A percentile compares a stretch with the other conserved stretches of the same genome.
Evolutionary conservation across 768 basidiomycete genomes (phyloP).

Genomic region (Lentinula guzmanii): DNA sequence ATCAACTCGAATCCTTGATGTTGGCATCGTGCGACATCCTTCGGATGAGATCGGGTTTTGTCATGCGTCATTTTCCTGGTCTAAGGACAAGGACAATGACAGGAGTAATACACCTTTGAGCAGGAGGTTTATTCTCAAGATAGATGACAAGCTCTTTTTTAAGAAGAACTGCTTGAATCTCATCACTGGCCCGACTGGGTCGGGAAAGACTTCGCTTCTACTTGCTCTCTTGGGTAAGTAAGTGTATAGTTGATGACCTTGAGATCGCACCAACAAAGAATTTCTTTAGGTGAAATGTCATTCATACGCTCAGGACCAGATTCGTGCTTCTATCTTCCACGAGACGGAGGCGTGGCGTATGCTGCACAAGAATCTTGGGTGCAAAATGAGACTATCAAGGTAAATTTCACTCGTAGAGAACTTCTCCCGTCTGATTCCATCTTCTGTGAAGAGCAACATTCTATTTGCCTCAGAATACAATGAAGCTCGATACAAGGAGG

Average conservation of each 20-base stretch:
- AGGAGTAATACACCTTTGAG: constrained; percentile 17
- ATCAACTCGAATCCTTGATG: background rate
- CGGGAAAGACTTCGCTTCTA: constrained; percentile 38
- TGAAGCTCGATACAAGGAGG: constrained; percentile 71
- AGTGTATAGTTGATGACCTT: background rate
- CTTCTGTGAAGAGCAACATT: constrained; percentile 49
- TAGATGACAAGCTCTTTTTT: constrained; percentile 35
- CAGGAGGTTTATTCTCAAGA: constrained; percentile 30
- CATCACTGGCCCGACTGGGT: constrained; percentile 29
- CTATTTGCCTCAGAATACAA: constrained; percentile 74
- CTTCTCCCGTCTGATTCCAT: too few relatives aligned
- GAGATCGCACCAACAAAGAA: background rate
- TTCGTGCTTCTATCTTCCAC: constrained; percentile 66
- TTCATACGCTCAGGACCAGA: constrained; percentile 43
- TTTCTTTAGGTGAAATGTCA: constrained; percentile 45
- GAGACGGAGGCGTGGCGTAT: constrained; percentile 66
- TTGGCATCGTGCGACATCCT: constrained; percentile 1
- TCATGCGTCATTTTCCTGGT: constrained; percentile 33
- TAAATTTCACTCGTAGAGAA: constrained; percentile 12
- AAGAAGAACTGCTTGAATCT: constrained; percentile 30
- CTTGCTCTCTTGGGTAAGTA: constrained; percentile 34
- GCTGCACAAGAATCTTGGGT: constrained; percentile 86
- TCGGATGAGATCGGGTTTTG: constrained; percentile 24
- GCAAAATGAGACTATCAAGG: constrained; percentile 70
- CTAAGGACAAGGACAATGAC: constrained; percentile 12